Base-by-base conservation (phyloP, 768 basidiomycete genomes). In the Clitopilus hobsonii region DNA sequence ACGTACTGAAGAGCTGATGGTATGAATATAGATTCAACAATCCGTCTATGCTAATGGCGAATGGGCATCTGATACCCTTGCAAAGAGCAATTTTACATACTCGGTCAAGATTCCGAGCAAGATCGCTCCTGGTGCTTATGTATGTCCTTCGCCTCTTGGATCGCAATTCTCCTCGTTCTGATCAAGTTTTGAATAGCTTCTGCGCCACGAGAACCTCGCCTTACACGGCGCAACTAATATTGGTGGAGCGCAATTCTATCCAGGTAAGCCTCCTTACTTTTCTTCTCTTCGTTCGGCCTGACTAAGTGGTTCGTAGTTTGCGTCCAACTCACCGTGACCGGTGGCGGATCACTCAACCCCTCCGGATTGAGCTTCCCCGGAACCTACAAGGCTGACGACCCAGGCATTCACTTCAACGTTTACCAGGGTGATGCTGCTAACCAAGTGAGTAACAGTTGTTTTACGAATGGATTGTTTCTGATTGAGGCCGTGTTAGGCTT, bases 131-230 rank as follows among this genome's bases (percentile, higher is more conserved):
- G 71, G 71, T 26, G 63, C 60, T 57, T 74, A 74, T 54, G 72
- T 71, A 30, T 53, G 71, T 59, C 22, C 6, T 26, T 49, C n/a
- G 13, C 5, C 6, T 18, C 53, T 36, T 8, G 6, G 11, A 14
- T n/a, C 28, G 13, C 23, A 7, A 48, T 36, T 49, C 11, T 41
- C 6, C 20, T 32, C 28, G 2, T 6, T 16, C 8, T 30, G 10
- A 8, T 11, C 28, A 1, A 3, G 11, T 23, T 48, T 52, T 6
- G 6, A 5, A 14, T 50, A 73, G 69, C 61, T 74, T 30, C 65
- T 74, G 28, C 70, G 71, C 6, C 72, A 74, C 52, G 71, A 74
- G 59, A 71, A 73, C 47, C 64, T 74, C n/a, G 71, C 73, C 13
- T 54, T 74, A 49, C 73, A 74, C 53, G 71, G 59, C 13, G 72